Conservation (phyloP, 2,329 filamentous ascomycete genomes). For the Rachicladosporium sp. region DNA sequence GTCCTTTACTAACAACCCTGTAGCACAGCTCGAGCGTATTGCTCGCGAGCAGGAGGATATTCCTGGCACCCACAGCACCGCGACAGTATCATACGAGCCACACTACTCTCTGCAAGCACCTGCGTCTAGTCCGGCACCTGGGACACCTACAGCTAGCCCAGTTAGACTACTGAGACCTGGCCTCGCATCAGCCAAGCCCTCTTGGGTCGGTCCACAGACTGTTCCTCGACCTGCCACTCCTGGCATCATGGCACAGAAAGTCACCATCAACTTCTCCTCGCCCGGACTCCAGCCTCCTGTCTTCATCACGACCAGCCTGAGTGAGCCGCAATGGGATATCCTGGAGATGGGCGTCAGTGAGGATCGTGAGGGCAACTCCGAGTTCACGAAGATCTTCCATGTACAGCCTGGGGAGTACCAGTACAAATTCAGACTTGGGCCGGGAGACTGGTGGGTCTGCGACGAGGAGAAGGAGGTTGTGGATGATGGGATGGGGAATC, state of each 20-base stretch:
- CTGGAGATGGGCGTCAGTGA: constrained; percentile 49
- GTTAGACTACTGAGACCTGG: too few relatives aligned
- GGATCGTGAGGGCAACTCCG: constrained; percentile 30
- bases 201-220: constrained; percentile 20
- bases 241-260: constrained; percentile 23
- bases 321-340: constrained; percentile 52
- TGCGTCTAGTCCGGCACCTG: too few relatives aligned
- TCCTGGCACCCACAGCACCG: too few relatives aligned
- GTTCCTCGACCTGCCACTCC: constrained; percentile 7
- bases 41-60: too few relatives aligned
- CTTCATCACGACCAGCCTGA: constrained; percentile 58
- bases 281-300: constrained; percentile 53
- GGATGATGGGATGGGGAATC: constrained; percentile 40
- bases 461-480: constrained; percentile 49
- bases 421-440: constrained; percentile 62
- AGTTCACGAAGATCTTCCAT: constrained; percentile 43
- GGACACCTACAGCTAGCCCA: too few relatives aligned
- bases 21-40: too few relatives aligned
- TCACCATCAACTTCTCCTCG: constrained; percentile 50
- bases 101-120: too few relatives aligned
- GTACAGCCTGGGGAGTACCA: constrained; percentile 50
- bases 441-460: constrained; percentile 57
- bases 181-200: too few relatives aligned
- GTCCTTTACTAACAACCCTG: too few relatives aligned
- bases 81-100: too few relatives aligned